Evolutionary conservation across 2,329 filamentous ascomycete species (phyloP), one percentile per base, ranked within the genome.

Genomic region (Botryosphaeria dothidea): DNA sequence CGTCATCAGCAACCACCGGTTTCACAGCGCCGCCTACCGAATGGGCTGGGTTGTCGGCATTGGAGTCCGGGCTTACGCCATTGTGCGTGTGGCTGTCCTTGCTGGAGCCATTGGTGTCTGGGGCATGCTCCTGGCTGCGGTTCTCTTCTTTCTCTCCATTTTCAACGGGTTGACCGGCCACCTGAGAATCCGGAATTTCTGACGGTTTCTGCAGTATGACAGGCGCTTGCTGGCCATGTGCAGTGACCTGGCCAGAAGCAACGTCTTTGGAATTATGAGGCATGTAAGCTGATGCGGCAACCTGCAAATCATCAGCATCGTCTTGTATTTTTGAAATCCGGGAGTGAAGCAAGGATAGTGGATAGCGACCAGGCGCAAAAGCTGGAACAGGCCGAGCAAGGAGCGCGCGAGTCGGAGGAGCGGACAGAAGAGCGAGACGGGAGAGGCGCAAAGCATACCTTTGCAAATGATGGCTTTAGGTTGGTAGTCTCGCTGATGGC

Each of bases 381-480:
- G 27, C 3, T 15, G n/a, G 56, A 60, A 17, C 3, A 46, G 6
- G 49, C 27, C 31, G 31, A 34, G 57, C n/a, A 27, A 36, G 43
- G 23, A 3, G 27, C 11, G 43, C 6, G 41, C 34, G 17, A 23
- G 19, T 8, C 31, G 57, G 31, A 19, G 31, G 13, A 15, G 41
- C 25, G 21, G 41, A 4, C 11, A 31, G 17, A 21, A n/a, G 13
- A 21, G 15, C 19, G 29, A 19, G 25, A 19, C 21, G 21, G 19
- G 4, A 66, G 27, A n/a, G 54, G 63, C 17, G 46, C 34, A 27
- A 34, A 71, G 31, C 82, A 66, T 81, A 92, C 90, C 85, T 91
- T 92, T 78, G 90, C 90, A 82, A 93, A 93, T 48, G 90, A 92
- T 71, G 89, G 85, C 78, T 86, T 88, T 62, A 68, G 54, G 36